Evolutionary conservation across 495 filamentous ascomycete genomes (phyloP).

Genomic region (Podospora bellae-mahoneyi): DNA sequence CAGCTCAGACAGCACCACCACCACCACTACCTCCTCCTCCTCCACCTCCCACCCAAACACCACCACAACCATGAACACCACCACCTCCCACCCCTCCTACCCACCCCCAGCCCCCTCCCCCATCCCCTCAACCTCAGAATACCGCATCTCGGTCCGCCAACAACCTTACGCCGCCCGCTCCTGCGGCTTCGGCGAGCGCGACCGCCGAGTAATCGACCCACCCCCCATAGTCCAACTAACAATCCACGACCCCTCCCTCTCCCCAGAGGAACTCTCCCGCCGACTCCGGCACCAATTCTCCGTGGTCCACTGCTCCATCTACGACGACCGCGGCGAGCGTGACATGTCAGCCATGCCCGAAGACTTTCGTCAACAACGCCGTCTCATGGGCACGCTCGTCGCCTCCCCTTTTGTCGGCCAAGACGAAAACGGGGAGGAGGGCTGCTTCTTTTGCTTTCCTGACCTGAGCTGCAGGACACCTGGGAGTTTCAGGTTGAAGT

Average conservation of each 20-base stretch:
- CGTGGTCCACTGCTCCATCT: conserved; percentile 80
- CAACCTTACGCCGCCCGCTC: conserved; percentile 87
- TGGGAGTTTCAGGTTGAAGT: conserved; percentile 76
- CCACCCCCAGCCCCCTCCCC: conserved; percentile 27
- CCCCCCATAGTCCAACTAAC: conserved; percentile 90
- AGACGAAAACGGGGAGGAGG: conserved; percentile 62
- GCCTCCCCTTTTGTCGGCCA: conserved; percentile 67
- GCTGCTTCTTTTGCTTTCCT: conserved; percentile 92
- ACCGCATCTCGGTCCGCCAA: conserved; percentile 71
- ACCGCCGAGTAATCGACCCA: conserved; percentile 90
- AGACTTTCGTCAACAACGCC: conserved; percentile 58
- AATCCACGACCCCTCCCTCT: conserved; percentile 60
- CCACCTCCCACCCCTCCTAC: conserved; percentile 35
- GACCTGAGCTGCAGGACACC: conserved; percentile 89
- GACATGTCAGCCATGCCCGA: conserved; percentile 60
- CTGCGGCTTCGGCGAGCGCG: conserved; percentile 91
- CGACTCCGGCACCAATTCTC: conserved; percentile 71
- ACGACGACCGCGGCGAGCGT: conserved; percentile 56
- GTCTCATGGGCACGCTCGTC: conserved; percentile 77
- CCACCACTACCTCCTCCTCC: conserved; percentile 23
- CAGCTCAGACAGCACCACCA: conserved; percentile 34
- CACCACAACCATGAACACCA: background rate
- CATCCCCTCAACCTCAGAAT: conserved; percentile 20
- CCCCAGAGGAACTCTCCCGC: conserved; percentile 49
- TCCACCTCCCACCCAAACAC: background rate